phyloP scores from a whole-genome alignment of 2,329 filamentous ascomycete species.

The Onygenales sp. region DNA sequence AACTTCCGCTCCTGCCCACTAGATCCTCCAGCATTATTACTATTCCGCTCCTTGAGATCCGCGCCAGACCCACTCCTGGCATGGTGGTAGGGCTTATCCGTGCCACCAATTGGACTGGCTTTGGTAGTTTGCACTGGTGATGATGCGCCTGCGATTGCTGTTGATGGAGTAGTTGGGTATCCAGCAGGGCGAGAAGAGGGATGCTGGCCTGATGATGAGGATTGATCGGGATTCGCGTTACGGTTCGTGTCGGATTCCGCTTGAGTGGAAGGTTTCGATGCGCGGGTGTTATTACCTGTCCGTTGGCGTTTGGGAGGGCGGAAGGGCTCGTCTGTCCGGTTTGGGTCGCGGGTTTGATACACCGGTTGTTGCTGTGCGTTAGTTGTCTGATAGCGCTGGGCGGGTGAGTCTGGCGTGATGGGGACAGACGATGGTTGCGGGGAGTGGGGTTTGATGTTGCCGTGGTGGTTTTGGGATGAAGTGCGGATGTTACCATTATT shows the following conservation, averaged over 20 bases:
- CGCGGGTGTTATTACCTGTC: not conserved
- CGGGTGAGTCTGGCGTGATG: not conserved
- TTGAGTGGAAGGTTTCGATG: not conserved
- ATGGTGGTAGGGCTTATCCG: not conserved
- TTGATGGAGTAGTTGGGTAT: constrained; percentile 1
- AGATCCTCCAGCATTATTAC: not conserved
- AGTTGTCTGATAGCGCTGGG: not conserved
- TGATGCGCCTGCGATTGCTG: not conserved
- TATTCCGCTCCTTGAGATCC: not conserved
- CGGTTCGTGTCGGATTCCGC: not conserved
- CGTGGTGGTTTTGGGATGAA: not conserved
- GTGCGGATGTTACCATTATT: not conserved
- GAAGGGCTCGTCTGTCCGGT: constrained; percentile 7
- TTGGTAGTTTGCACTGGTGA: not conserved
- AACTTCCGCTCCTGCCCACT: not conserved
- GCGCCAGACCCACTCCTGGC: not conserved
- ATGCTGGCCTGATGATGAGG: not conserved
- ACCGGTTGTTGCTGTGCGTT: not conserved
- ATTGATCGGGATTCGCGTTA: not conserved
- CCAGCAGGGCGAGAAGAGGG: constrained; percentile 2
- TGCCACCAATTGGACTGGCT: not conserved
- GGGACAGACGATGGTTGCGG: not conserved
- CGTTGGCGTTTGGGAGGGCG: constrained; percentile 9
- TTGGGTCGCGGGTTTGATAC: constrained; percentile 9
- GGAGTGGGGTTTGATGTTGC: not conserved